Evolutionary conservation across 352 stramenopile species (phyloP).

Genomic region (Globisporangium paroecandrum): DNA sequence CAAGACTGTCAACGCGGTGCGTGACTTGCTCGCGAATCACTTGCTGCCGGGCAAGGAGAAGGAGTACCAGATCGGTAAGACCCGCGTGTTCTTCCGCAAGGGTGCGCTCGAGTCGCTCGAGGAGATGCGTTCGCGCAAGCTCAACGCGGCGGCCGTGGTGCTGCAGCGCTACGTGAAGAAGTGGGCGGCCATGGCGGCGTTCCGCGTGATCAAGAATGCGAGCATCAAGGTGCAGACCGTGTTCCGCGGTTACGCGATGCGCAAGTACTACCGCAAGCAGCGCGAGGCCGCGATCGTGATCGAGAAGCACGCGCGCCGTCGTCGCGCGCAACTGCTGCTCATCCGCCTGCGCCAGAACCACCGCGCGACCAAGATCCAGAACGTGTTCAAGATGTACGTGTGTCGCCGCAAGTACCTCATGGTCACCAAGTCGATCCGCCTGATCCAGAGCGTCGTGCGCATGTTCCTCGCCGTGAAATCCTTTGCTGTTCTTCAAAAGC

Average conservation of each 20-base stretch:
- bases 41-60: conserved; percentile 56
- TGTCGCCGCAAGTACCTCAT: conserved; percentile 58
- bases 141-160: conserved; percentile 74
- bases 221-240: conserved; percentile 59
- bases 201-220: conserved; percentile 53
- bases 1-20: conserved; percentile 37
- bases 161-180: conserved; percentile 83
- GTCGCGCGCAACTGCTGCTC: conserved; percentile 58
- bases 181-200: conserved; percentile 68
- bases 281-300: conserved; percentile 56
- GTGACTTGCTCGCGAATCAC: conserved; percentile 55
- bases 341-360: conserved; percentile 57
- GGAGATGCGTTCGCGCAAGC: conserved; percentile 71
- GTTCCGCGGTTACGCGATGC: conserved; percentile 40
- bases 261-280: conserved; percentile 59
- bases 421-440: conserved; percentile 63
- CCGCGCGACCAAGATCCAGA: conserved; percentile 80
- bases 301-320: conserved; percentile 62
- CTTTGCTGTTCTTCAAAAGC: conserved; percentile 69
- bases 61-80: conserved; percentile 89
- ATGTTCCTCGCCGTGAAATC: conserved; percentile 77
- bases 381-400: conserved; percentile 81
- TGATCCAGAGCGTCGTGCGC: conserved; percentile 80
- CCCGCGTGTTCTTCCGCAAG: conserved; percentile 92
- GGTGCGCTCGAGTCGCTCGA: conserved; percentile 91